A percentile compares a stretch with the other conserved stretches of the same genome.
Conservation (phyloP, 208 protist species). For the Angomonas deanei region DNA sequence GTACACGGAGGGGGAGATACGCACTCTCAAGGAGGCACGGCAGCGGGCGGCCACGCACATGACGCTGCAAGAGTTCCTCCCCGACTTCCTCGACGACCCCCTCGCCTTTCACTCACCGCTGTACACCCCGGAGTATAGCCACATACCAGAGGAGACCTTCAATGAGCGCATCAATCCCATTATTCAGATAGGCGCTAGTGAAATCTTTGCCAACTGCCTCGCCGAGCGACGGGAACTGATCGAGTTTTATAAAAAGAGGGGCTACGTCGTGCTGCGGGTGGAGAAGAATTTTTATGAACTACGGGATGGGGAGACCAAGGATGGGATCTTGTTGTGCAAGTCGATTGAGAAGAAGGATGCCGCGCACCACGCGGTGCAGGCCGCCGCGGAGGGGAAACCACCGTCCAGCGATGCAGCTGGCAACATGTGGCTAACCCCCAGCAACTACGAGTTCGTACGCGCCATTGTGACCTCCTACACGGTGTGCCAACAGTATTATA, state of each 20-base stretch:
- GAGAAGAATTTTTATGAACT: constrained; percentile 55
- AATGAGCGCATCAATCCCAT: constrained; percentile 14
- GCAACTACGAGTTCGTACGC: neutral
- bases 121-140: neutral
- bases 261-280: constrained; percentile 34
- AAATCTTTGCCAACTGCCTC: constrained; percentile 81
- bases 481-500: neutral
- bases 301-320: constrained; percentile 18
- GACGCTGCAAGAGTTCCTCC: neutral
- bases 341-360: neutral
- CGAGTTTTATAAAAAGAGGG: constrained; percentile 45
- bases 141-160: constrained; percentile 8
- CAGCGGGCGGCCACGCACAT: neutral
- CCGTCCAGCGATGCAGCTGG: neutral
- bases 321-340: constrained; percentile 19
- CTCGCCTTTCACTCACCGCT: neutral
- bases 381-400: neutral
- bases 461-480: neutral
- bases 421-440: neutral
- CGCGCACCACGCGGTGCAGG: neutral
- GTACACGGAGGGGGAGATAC: neutral
- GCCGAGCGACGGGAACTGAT: constrained; percentile 27
- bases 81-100: neutral
- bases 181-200: constrained; percentile 36
- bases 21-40: neutral